A percentile compares a stretch with the other conserved stretches of the same genome.
These are phyloP conservation scores for Paracorniculantispora psalliotae DNA, from an alignment of 2,329 filamentous ascomycete genomes.

Conservation along the genomic window DNA sequence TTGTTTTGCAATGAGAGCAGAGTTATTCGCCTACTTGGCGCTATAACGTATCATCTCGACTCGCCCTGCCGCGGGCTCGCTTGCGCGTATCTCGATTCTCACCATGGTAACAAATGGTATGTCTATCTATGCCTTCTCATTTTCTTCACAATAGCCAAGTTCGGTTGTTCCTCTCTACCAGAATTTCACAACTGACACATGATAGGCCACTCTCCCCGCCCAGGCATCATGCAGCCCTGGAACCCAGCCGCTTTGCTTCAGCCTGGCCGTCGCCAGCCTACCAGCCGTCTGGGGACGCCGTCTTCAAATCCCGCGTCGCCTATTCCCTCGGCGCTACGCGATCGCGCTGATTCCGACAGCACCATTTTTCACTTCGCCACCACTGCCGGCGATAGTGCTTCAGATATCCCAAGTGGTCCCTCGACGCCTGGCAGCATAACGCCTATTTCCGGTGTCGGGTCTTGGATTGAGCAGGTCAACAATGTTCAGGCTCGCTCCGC, in stretches of 20 bases:
- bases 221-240: slow-evolving; percentile 31
- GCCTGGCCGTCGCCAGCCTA: slow-evolving; percentile 29
- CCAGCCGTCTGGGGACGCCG: slow-evolving; percentile 23
- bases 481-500: slow-evolving; percentile 62
- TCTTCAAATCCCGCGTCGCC: slow-evolving; percentile 21
- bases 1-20: slow-evolving; percentile 1
- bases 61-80: neutral
- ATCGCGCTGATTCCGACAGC: slow-evolving; percentile 23
- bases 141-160: neutral
- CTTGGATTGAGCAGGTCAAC: slow-evolving; percentile 71
- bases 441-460: slow-evolving; percentile 40
- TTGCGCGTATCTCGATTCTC: neutral
- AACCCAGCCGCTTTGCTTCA: slow-evolving; percentile 38
- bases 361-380: slow-evolving; percentile 40
- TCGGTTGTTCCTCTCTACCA: neutral
- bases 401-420: slow-evolving; percentile 28
- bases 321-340: slow-evolving; percentile 16
- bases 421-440: slow-evolving; percentile 28
- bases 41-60: neutral
- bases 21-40: slow-evolving; percentile 3
- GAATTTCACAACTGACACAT: slow-evolving; percentile 11
- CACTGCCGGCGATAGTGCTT: slow-evolving; percentile 27
- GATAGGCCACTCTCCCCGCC: slow-evolving; percentile 24
- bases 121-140: neutral
- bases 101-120: slow-evolving; percentile 14